Percentiles rank a stretch among this genome's conserved stretches.
These are phyloP conservation scores for Pisolithus tinctorius DNA, from an alignment of 768 basidiomycete species.

Conservation along the genomic window DNA sequence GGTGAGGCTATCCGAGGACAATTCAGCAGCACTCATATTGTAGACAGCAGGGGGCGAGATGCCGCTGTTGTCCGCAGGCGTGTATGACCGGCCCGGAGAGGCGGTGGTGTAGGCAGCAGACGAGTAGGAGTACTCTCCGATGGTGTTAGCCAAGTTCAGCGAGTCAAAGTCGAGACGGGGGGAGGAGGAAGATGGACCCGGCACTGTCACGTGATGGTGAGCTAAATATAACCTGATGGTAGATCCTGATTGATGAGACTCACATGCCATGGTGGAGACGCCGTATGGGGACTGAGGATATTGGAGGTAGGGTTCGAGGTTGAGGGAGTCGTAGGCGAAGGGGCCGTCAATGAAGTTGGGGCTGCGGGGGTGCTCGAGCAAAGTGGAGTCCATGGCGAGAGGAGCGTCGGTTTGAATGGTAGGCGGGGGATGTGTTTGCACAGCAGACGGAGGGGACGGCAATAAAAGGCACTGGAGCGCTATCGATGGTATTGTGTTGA, in stretches of 20 bases:
- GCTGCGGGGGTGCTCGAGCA: conserved; percentile 46
- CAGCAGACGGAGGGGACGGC: conserved; percentile 37
- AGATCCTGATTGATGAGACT: conserved; percentile 24
- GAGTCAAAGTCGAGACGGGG: conserved; percentile 60
- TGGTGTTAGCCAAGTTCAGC: conserved; percentile 48
- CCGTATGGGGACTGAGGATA: conserved; percentile 62
- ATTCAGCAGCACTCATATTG: conserved; percentile 61
- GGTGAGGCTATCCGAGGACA: conserved; percentile 64
- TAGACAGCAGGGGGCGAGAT: conserved; percentile 72
- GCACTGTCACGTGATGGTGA: conserved; percentile 34
- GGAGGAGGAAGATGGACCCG: conserved; percentile 43
- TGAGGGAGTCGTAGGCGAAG: conserved; percentile 40
- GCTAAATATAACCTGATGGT: neutral
- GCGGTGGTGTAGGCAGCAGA: conserved; percentile 49
- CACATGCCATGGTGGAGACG: conserved; percentile 55
- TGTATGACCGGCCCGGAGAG: conserved; percentile 56
- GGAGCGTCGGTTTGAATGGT: conserved; percentile 9
- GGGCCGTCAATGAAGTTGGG: conserved; percentile 44
- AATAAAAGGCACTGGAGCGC: conserved; percentile 28
- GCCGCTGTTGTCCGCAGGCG: conserved; percentile 57
- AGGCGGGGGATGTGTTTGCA: conserved; percentile 31
- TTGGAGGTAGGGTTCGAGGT: conserved; percentile 55
- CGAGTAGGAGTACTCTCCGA: conserved; percentile 54
- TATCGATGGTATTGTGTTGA: conserved; percentile 13
- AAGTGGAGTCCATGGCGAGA: conserved; percentile 40